Base-by-base conservation (phyloP, 306 rosid genomes). In the Ziziphus jujuba region DNA sequence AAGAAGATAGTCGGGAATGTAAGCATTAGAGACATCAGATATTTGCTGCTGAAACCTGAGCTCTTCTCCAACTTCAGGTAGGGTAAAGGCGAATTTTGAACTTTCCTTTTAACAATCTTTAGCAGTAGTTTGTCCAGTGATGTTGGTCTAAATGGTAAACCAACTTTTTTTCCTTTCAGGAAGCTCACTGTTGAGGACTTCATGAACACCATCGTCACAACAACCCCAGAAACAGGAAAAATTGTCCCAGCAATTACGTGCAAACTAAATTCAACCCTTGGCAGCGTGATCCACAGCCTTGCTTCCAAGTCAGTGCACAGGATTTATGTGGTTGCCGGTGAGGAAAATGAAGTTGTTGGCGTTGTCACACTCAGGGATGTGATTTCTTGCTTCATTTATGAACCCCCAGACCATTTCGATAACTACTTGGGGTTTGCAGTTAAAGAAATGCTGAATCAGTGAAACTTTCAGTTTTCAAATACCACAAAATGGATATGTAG, bases 321-420 rank as follows among this genome's bases (percentile, higher is more conserved):
- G 81, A 83, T 90, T 70, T 81, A 88, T 62, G 91, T 75, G 52
- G 88, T 75, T 20, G 72, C 81, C 17, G 84, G 31, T 17, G 81
- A 79, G 47, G 81, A 82, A 55, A 75, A 73, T 1, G 87, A 81
- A 72, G 87, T 84, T 47, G 60, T 79, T 2, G 98, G 97, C 54
- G 84, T 90, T 72, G 77, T 88, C 53, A 93, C 97, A 21, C 89
- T 93, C 70, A 84, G 99, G 84, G 99, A 93, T 63, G 96, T 88
- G 61, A 93, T 93, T 71, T 83, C 96, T 65, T 86, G 98, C 81
- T 93, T 90, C 78, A 84, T 88, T 71, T 71, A 65, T 16, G 97
- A 90, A 58, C 98, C 98, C 17, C 63, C 85, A 53, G 80, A 86
- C 72, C 87, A 90, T 72, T 83, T 90, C 31, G 88, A 90, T 25